Evolutionary conservation across 805 yeast genomes (phyloP).

Genomic region (Metschnikowia henanensis): DNA sequence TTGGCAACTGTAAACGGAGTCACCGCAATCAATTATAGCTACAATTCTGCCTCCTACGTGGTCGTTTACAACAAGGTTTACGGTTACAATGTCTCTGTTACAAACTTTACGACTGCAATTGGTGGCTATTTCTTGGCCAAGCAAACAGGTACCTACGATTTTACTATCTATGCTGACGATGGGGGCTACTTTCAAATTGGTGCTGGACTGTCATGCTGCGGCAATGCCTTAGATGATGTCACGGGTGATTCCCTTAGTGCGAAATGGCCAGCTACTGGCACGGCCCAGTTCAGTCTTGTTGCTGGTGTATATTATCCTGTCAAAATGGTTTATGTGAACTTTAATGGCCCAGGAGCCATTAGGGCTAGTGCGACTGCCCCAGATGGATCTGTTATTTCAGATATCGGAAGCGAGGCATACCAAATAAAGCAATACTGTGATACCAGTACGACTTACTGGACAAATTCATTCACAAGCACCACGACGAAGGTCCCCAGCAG

Average conservation of each 20-base stretch:
- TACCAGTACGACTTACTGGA: not conserved
- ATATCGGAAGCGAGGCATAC: not conserved
- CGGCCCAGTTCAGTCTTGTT: not conserved
- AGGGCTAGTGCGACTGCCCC: no score
- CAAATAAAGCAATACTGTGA: not conserved
- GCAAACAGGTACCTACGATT: not conserved
- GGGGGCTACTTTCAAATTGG: conserved; percentile 1
- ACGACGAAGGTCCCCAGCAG: not conserved
- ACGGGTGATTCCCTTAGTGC: not conserved
- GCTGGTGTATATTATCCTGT: conserved; percentile 2
- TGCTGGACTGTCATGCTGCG: not conserved
- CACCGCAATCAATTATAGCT: conserved; percentile 1
- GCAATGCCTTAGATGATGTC: not conserved
- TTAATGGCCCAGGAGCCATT: no score
- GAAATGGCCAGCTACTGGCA: not conserved
- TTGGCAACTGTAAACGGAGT: conserved; percentile 6
- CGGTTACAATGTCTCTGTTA: conserved; percentile 1
- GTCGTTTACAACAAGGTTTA: not conserved
- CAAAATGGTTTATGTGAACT: conserved; percentile 2
- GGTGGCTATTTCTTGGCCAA: conserved; percentile 1
- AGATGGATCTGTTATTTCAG: no score
- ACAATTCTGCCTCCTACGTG: not conserved
- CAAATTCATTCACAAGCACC: not conserved
- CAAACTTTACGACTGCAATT: conserved; percentile 7
- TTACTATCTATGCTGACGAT: conserved; percentile 13